Evolutionary conservation across 352 stramenopile genomes (phyloP).

Genomic region (Blastocystis sp.): DNA sequence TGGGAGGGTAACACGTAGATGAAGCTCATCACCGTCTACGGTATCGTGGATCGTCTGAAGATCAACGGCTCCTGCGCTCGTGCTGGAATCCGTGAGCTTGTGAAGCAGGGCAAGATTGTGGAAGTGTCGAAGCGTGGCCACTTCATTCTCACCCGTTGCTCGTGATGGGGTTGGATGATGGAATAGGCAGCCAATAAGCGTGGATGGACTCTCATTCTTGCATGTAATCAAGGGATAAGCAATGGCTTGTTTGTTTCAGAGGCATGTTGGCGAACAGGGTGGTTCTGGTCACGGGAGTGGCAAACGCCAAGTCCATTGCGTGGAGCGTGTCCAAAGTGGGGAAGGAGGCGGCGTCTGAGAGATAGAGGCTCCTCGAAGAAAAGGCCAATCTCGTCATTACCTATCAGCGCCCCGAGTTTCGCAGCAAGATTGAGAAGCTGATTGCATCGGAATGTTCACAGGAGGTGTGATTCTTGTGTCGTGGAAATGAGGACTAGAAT

Average conservation of each 20-base stretch:
- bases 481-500: background rate
- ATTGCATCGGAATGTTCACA: background rate
- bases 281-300: conserved; percentile 42
- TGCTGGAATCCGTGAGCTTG: conserved; percentile 66
- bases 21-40: conserved; percentile 70
- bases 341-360: background rate
- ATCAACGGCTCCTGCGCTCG: conserved; percentile 67
- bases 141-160: conserved; percentile 51
- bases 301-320: conserved; percentile 29
- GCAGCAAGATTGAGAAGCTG: background rate
- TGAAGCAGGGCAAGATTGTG: conserved; percentile 69
- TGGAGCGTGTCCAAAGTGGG: conserved; percentile 39
- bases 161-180: no score
- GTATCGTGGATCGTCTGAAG: conserved; percentile 70
- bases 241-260: conserved; percentile 42
- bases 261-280: conserved; percentile 46
- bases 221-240: conserved; percentile 18
- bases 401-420: conserved; percentile 42
- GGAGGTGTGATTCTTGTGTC: background rate
- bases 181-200: conserved; percentile 32
- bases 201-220: background rate
- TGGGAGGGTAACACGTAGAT: background rate
- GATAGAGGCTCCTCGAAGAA: conserved; percentile 18
- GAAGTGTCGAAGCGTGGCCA: conserved; percentile 62
- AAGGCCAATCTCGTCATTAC: conserved; percentile 15